phyloP scores from a whole-genome alignment of 495 filamentous ascomycete species.

The Xylaria palmicola region DNA sequence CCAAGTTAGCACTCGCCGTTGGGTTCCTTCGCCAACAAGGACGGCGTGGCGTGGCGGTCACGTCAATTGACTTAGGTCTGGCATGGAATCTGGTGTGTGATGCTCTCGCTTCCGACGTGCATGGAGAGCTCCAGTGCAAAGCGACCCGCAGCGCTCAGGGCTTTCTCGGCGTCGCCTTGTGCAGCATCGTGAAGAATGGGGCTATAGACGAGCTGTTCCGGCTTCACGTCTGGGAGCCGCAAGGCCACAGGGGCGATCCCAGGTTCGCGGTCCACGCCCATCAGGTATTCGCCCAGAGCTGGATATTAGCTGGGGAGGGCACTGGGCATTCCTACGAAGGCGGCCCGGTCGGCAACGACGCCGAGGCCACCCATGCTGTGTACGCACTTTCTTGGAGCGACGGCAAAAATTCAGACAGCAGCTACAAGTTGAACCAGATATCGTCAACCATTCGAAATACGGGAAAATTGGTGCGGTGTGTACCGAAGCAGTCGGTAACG shows the following conservation, averaged over 20 bases:
- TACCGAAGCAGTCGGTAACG: not conserved
- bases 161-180: constrained; percentile 28
- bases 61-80: no score
- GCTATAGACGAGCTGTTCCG: constrained; percentile 27
- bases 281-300: constrained; percentile 25
- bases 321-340: constrained; percentile 16
- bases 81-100: no score
- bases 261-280: constrained; percentile 25
- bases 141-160: constrained; percentile 28
- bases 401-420: constrained; percentile 7
- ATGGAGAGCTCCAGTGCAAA: no score
- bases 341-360: not conserved
- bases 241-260: constrained; percentile 14
- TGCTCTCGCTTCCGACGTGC: no score
- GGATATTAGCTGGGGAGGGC: constrained; percentile 28
- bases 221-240: constrained; percentile 28
- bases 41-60: no score
- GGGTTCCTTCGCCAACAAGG: no score
- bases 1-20: no score
- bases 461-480: not conserved
- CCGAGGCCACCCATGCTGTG: constrained; percentile 16
- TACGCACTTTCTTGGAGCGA: constrained; percentile 22
- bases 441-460: constrained; percentile 20
- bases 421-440: constrained; percentile 17
- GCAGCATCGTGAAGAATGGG: constrained; percentile 22